Evolutionary conservation across 495 filamentous ascomycete genomes (phyloP).

Genomic region (Penicillium nucicola): DNA sequence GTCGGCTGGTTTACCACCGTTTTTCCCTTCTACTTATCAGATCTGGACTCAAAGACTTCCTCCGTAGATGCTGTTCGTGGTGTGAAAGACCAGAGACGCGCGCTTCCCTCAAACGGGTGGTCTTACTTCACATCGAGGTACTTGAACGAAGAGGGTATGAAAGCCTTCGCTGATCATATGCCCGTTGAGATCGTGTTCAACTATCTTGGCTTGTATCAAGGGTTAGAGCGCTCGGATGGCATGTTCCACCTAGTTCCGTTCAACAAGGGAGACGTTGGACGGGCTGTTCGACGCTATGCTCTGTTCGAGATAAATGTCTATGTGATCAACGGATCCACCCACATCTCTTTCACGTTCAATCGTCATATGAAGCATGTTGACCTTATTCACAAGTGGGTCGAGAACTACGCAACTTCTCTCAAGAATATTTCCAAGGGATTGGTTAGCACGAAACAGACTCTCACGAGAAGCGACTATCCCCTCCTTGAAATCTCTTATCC

Average conservation of each 20-base stretch:
- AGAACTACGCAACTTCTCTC: not conserved
- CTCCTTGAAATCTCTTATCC: not conserved
- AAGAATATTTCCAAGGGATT: not conserved
- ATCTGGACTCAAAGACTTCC: not conserved
- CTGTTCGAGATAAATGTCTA: not conserved
- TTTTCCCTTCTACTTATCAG: conserved; percentile 12
- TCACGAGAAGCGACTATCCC: not conserved
- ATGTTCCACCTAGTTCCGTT: not conserved
- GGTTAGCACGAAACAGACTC: not conserved
- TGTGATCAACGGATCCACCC: not conserved
- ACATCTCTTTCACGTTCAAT: not conserved
- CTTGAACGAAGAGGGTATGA: not conserved
- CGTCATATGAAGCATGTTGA: not conserved
- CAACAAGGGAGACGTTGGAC: not conserved
- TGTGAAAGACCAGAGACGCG: conserved; percentile 18
- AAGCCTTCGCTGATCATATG: conserved; percentile 30
- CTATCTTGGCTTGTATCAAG: conserved; percentile 45
- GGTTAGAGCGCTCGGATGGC: not conserved
- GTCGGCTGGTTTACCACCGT: conserved; percentile 50
- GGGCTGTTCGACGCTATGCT: not conserved
- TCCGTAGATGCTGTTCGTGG: not conserved
- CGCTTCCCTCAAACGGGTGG: conserved; percentile 25
- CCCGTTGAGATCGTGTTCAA: conserved; percentile 61
- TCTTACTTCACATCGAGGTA: conserved; percentile 24
- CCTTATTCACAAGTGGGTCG: not conserved